These are phyloP conservation scores for Pseudocercospora musae DNA, from an alignment of 2,329 filamentous ascomycete genomes.

Conservation along the genomic window DNA sequence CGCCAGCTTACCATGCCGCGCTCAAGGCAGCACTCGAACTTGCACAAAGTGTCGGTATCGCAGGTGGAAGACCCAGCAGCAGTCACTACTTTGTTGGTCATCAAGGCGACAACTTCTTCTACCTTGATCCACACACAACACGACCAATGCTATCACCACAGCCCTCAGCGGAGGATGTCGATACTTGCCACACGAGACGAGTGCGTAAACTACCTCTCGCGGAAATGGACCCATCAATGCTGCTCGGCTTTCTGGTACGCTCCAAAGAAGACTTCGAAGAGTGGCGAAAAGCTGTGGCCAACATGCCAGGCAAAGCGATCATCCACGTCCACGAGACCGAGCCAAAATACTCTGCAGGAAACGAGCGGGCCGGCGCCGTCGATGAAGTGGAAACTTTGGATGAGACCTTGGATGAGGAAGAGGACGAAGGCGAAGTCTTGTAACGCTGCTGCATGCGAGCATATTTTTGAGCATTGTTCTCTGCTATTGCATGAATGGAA, in stretches of 20 bases:
- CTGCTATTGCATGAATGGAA: neutral
- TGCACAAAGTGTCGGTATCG: constrained; percentile 91
- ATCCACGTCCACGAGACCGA: constrained; percentile 77
- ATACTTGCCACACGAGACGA: constrained; percentile 82
- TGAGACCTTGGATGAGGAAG: constrained; percentile 45
- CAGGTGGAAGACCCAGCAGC: constrained; percentile 87
- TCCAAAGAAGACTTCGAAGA: constrained; percentile 78
- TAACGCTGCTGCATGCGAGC: neutral
- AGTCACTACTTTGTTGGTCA: constrained; percentile 75
- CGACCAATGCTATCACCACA: constrained; percentile 65
- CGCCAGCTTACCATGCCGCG: constrained; percentile 92
- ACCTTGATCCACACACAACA: constrained; percentile 89
- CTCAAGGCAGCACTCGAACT: constrained; percentile 80
- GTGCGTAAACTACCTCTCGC: constrained; percentile 77
- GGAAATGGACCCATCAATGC: constrained; percentile 97
- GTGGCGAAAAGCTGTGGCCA: constrained; percentile 61
- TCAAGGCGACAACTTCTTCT: constrained; percentile 80
- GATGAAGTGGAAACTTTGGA: constrained; percentile 90
- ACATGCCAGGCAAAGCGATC: constrained; percentile 69
- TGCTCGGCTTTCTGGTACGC: constrained; percentile 86
- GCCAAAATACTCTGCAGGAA: constrained; percentile 49
- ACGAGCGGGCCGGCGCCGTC: constrained; percentile 69
- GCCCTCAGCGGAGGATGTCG: constrained; percentile 66
- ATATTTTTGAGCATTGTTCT: neutral
- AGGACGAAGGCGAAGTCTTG: constrained; percentile 13